A percentile compares a stretch with the other conserved stretches of the same genome.
phyloP scores from a whole-genome alignment of 768 basidiomycete genomes.

The Lactarius indigo region DNA sequence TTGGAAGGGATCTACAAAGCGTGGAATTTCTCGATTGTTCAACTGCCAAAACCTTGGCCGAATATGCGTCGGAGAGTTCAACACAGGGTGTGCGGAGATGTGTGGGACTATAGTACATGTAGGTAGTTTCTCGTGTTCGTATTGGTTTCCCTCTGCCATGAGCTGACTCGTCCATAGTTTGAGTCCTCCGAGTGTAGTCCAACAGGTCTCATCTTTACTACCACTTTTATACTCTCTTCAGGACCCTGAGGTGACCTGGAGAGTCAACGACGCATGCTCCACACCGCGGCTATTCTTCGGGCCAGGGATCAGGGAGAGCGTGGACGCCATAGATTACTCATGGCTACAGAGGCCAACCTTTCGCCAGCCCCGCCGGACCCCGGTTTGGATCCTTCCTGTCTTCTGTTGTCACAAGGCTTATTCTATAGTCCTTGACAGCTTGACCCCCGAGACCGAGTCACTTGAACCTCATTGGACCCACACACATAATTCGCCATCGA shows the following conservation, averaged over 20 bases:
- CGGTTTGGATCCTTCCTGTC: neutral
- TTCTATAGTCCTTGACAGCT: no score
- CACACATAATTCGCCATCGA: neutral
- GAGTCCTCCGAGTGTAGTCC: slow-evolving; percentile 13
- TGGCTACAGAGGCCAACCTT: slow-evolving; percentile 1
- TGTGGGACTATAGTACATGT: slow-evolving; percentile 24
- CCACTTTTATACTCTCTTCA: neutral
- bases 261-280: slow-evolving; percentile 3
- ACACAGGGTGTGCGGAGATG: slow-evolving; percentile 18
- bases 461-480: neutral
- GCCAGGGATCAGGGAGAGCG: slow-evolving; percentile 24
- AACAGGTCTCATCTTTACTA: slow-evolving; percentile 12
- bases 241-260: neutral
- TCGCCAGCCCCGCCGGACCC: neutral
- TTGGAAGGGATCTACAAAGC: slow-evolving; percentile 24
- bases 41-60: neutral
- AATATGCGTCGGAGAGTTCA: slow-evolving; percentile 18
- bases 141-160: neutral
- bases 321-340: slow-evolving; percentile 17
- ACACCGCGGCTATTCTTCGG: slow-evolving; percentile 19
- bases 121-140: slow-evolving; percentile 23
- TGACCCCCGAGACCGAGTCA: neutral
- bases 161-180: slow-evolving; percentile 6
- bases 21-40: neutral
- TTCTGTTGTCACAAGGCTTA: neutral